Evolutionary conservation across 176 grass and related monocot genomes (phyloP), one percentile per base, ranked within the genome.

Genomic region (Rhipidocladum racemiflorum): DNA sequence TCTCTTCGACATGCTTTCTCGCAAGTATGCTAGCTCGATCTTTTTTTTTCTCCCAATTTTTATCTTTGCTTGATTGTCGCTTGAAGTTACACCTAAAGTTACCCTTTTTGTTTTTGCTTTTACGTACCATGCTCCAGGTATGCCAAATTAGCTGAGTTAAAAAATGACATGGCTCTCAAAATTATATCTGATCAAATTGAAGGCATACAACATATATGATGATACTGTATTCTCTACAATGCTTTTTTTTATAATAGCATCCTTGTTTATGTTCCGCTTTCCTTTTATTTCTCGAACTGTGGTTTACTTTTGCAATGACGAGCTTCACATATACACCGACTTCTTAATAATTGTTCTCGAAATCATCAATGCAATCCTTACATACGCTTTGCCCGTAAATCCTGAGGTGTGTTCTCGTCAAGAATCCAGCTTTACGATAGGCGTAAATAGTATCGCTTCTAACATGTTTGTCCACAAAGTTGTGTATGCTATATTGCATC

Each of bases 1-100:
- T 91, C 96, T 99, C 73, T 99, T 99, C 70, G 96, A 99, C 80
- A 99, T 99, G 96, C 96, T 99, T 78, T 93, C 96, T 73, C 91
- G 89, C 88, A 99, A 95, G 96, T 99, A 95, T 64, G 92, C 9
- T 91, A 44, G 23, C 53, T 74, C 44, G n/a, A 25, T 63, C 61
- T 63, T 40, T 80, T 32, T 21, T n/a, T n/a, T n/a, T n/a, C n/a
- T 64, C 55, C 64, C 28, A 14, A 43, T 70, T 86, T 89, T 81
- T 70, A 75, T n/a, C 71, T 77, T 44, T 40, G 10, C 36, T 64
- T 80, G 27, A 45, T 50, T 81, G 27, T 25, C 23, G 25, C 32
- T 64, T 86, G 2, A 68, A 72, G 10, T 74, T 75, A 23, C 9
- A n/a, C n/a, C n/a, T n/a, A n/a, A n/a, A n/a, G n/a, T 73, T 36